Evolutionary conservation across 176 grass and related monocot genomes (phyloP), one percentile per base, ranked within the genome.

Genomic region (Pontederia paniculata): DNA sequence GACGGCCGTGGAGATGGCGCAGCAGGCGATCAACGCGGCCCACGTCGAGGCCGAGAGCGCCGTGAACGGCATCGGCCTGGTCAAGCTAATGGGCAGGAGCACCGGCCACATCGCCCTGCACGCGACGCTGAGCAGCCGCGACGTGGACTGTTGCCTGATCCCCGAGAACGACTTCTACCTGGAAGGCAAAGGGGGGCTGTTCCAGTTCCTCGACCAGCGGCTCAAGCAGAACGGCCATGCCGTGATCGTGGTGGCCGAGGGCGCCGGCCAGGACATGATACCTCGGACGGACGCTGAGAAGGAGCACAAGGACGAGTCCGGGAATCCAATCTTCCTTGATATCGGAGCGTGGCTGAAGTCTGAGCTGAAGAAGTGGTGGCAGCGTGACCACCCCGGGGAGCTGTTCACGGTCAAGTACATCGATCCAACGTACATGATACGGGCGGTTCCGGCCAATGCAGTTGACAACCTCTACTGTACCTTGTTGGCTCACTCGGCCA

Each of bases 11-110:
- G 86, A 90, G 65, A 76, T 97, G 15, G 80, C 91, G 21, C 91
- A 88, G 59, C 77, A 90, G 52, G 86, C 93, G 9, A 90, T 97
- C 47, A 57, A 63, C 5, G 86, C 86, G 1, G 83, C 93, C 53
- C 86, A 88, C 67, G 84, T 83, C 19, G 93, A 97, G 65, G 86
- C 93, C 8, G 74, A 84, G 72, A 90, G 93, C 0, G 86, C 93
- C 0, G 86, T 97, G 42, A 97, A 90, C 45, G 93, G 86, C 19
- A 52, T 90, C 12, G 91, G 86, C 3, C 80, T 97, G 17, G 91
- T 97, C 77, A 90, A 97, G 65, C 86, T 90, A 6, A 97, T 90
- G 91, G 91, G 91, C 19, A 80, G 91, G 44, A 97, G 86, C 71
- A 84, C 91, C 12, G 86, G 86, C 0, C 91, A 97, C 69, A 97